Base-by-base conservation (phyloP, 192 early-diverging fungal species). In the Chytriomyces confervae region DNA sequence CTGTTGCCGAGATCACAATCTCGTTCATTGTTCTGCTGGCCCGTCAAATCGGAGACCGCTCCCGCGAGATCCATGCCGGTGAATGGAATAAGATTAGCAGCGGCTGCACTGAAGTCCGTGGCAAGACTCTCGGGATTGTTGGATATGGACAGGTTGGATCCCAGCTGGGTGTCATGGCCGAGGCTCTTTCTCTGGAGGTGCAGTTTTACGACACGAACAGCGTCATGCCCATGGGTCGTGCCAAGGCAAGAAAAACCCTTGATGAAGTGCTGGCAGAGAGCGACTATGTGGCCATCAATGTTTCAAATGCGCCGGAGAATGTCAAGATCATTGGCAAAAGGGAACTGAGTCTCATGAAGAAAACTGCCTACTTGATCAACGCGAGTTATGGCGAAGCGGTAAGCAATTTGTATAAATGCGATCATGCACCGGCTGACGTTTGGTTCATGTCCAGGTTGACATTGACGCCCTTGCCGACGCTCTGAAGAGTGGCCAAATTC, bases 101-200 rank as follows among this genome's bases (percentile, higher is more conserved):
- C 9, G 77, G 84, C 66, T 87, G 86, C 79, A 71, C 75, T 24
- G 86, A 87, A 65, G 83, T 87, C 29, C 77, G 84, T 43, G 85
- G 85, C 9, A 85, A 86, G 75, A 86, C 80, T n/a, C 70, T 87
- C n/a, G 86, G 86, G 44, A 83, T 87, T 53, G 80, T 87, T 62
- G 86, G 86, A 16, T 87, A 87, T 69, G 86, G 86, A 8, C 84
- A 87, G 29, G 74, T 82, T 43, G 85, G 86, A 13, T 84, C 82
- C 13, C 86, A 87, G 70, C 71, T 87, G 11, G 82, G 84, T 69
- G 81, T 82, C 62, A 79, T 84, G 84, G 85, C 86, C 20, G 85
- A 87, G 75, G 82, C 86, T 13, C 77, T 87, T 50, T 74, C 80
- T 57, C 62, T 85, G 43, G 48, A 69, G 9, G 86, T 87, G n/a